Percentiles rank a stretch among this genome's conserved stretches.
Conservation (phyloP, 768 basidiomycete genomes). For the Lactarius akahatsu region DNA sequence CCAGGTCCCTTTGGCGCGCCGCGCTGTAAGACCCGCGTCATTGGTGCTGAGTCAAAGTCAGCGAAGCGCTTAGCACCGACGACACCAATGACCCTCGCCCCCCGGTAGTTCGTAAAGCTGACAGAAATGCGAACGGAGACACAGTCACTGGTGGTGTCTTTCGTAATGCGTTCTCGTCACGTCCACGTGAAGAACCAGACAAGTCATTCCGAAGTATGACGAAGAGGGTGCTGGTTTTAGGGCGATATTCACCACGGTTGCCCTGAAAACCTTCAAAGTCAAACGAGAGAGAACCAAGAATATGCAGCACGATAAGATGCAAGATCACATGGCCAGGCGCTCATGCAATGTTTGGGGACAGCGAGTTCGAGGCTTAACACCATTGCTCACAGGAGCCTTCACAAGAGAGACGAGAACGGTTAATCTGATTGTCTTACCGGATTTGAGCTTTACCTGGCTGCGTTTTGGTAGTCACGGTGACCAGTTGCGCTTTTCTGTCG, state of each 20-base stretch:
- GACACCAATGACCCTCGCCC: background rate
- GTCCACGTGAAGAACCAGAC: background rate
- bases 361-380: background rate
- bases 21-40: background rate
- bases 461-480: background rate
- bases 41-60: conserved; percentile 13
- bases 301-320: background rate
- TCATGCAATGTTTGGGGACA: background rate
- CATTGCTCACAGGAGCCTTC: background rate
- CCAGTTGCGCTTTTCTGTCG: background rate
- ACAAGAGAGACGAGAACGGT: background rate
- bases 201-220: background rate
- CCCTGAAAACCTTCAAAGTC: background rate
- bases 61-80: background rate
- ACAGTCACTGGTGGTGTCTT: background rate
- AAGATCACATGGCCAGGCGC: background rate
- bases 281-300: background rate
- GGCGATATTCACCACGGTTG: background rate
- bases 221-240: background rate
- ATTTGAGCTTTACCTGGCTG: background rate
- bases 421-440: background rate
- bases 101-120: background rate
- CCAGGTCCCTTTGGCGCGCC: background rate
- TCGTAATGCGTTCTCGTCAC: background rate
- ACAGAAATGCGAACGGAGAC: background rate